These are phyloP conservation scores for Casuarina glauca DNA, from an alignment of 306 rosid species.

Conservation along the genomic window DNA sequence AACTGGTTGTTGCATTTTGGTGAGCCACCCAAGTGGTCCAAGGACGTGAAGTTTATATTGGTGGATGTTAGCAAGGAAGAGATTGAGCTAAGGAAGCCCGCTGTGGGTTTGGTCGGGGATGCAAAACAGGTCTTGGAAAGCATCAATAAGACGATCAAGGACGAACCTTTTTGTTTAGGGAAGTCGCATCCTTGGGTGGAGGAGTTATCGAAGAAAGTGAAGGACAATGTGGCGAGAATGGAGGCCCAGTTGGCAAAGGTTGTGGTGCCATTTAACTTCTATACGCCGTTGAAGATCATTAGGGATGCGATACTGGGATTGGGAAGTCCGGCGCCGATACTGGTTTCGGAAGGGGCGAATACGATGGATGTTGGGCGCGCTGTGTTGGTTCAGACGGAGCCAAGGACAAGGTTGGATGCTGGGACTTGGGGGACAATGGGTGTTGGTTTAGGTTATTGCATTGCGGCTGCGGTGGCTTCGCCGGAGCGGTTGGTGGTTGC, in stretches of 20 bases:
- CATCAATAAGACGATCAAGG: constrained; percentile 75
- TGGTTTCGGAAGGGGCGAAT: constrained; percentile 70
- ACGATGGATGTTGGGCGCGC: constrained; percentile 65
- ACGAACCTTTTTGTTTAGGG: constrained; percentile 87
- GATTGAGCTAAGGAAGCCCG: constrained; percentile 73
- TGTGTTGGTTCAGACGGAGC: constrained; percentile 63
- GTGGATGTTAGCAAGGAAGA: constrained; percentile 76
- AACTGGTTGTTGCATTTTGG: constrained; percentile 96
- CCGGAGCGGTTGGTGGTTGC: constrained; percentile 87
- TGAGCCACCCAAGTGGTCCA: constrained; percentile 89
- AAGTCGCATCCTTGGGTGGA: constrained; percentile 78
- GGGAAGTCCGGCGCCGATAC: constrained; percentile 57
- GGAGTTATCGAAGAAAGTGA: constrained; percentile 57
- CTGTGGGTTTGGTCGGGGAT: constrained; percentile 85
- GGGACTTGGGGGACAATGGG: constrained; percentile 90
- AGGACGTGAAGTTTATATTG: constrained; percentile 77
- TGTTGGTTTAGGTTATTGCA: constrained; percentile 94
- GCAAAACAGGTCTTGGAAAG: constrained; percentile 63
- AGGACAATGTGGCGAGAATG: constrained; percentile 74
- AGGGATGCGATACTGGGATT: constrained; percentile 44
- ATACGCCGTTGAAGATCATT: constrained; percentile 67
- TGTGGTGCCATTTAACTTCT: constrained; percentile 76
- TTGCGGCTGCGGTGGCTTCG: constrained; percentile 89
- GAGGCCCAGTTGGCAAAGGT: constrained; percentile 72
- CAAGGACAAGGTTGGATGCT: constrained; percentile 68